A percentile compares a stretch with the other conserved stretches of the same genome.
Conservation (phyloP, 768 basidiomycete species). For the Floccularia luteovirens region DNA sequence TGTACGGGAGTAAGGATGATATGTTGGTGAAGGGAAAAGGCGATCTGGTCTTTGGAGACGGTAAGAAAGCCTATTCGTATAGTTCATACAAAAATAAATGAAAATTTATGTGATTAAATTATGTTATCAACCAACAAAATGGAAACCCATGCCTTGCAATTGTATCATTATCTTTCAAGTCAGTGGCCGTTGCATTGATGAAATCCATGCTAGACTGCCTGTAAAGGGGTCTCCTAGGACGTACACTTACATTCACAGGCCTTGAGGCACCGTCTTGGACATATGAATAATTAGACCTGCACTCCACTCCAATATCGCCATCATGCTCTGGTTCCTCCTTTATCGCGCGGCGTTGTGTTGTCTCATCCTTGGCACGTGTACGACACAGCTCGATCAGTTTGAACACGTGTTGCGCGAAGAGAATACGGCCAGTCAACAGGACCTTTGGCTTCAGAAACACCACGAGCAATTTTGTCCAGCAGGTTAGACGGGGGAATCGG, state of each 20-base stretch:
- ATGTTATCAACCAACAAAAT: slow-evolving; percentile 7
- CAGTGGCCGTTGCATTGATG: slow-evolving; percentile 43
- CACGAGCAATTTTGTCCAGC: slow-evolving; percentile 79
- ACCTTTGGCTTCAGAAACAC: slow-evolving; percentile 69
- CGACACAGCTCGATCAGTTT: slow-evolving; percentile 80
- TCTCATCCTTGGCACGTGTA: slow-evolving; percentile 48
- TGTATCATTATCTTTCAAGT: slow-evolving; percentile 41
- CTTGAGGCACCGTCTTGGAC: slow-evolving; percentile 18
- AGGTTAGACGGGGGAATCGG: slow-evolving; percentile 79
- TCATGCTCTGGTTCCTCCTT: slow-evolving; percentile 44
- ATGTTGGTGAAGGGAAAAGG: slow-evolving; percentile 36
- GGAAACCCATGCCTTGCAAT: slow-evolving; percentile 50
- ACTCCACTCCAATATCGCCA: slow-evolving; percentile 20
- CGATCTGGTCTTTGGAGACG: slow-evolving; percentile 62
- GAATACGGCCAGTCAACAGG: slow-evolving; percentile 80
- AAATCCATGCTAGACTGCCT: slow-evolving; percentile 88
- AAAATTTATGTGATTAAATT: slow-evolving; percentile 1
- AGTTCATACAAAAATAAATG: slow-evolving; percentile 7
- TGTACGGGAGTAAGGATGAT: slow-evolving; percentile 53
- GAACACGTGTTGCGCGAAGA: slow-evolving; percentile 68
- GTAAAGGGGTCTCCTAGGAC: slow-evolving; percentile 51
- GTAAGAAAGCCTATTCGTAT: slow-evolving; percentile 54
- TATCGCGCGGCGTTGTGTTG: slow-evolving; percentile 29
- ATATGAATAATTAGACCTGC: slow-evolving; percentile 18
- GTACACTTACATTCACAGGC: slow-evolving; percentile 15